These are phyloP conservation scores for Colletotrichum musicola DNA, from an alignment of 2,329 filamentous ascomycete genomes.

Conservation along the genomic window DNA sequence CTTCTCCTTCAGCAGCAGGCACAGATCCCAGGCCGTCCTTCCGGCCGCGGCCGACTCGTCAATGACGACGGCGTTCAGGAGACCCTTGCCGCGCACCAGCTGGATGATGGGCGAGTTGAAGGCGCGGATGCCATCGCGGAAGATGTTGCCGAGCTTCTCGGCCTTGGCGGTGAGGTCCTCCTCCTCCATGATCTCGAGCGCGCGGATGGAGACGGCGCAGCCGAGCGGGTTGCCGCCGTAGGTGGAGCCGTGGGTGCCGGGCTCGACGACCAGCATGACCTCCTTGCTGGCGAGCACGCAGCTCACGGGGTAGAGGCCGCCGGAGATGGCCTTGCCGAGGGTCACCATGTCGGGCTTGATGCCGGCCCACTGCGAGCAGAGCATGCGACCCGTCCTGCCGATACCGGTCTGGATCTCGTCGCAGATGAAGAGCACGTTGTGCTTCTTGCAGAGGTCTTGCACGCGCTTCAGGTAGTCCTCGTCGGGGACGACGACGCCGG, in stretches of 20 bases:
- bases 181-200: constrained; percentile 92
- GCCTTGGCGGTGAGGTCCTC: constrained; percentile 85
- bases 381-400: constrained; percentile 91
- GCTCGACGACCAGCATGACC: constrained; percentile 95
- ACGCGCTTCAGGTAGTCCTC: constrained; percentile 87
- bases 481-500: constrained; percentile 94
- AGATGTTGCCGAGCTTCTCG: constrained; percentile 82
- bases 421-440: constrained; percentile 96
- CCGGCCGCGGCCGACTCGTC: constrained; percentile 89
- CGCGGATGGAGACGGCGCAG: constrained; percentile 94
- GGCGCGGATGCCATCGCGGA: constrained; percentile 81
- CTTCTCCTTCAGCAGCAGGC: constrained; percentile 95
- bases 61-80: constrained; percentile 96
- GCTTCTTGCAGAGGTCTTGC: constrained; percentile 88
- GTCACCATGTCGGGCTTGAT: constrained; percentile 97
- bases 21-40: constrained; percentile 94
- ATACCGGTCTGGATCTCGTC: constrained; percentile 99
- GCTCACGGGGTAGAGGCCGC: constrained; percentile 99
- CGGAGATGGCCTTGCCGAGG: constrained; percentile 96
- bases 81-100: constrained; percentile 88
- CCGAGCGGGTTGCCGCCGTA: constrained; percentile 97
- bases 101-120: constrained; percentile 86
- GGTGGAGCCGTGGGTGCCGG: constrained; percentile 97
- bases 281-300: constrained; percentile 90
- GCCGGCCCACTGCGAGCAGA: constrained; percentile 93